Conservation (phyloP, 768 basidiomycete species). For the Leccinum sublutescens region DNA sequence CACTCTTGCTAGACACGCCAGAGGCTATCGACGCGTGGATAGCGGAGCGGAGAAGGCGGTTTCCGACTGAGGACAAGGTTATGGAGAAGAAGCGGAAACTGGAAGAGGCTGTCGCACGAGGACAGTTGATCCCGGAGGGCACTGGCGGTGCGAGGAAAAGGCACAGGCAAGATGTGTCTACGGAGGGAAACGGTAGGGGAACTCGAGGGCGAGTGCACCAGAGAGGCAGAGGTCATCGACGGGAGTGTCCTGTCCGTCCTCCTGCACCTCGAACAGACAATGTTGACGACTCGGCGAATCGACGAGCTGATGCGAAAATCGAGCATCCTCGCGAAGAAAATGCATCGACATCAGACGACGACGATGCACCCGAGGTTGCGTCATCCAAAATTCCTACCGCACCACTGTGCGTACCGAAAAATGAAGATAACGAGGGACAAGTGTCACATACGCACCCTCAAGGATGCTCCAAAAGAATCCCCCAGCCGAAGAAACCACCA, state of each 20-base stretch:
- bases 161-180: conserved; percentile 28
- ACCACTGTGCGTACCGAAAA: conserved; percentile 4
- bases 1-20: conserved; percentile 70
- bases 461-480: conserved; percentile 23
- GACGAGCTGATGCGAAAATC: neutral
- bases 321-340: conserved; percentile 4
- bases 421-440: conserved; percentile 6
- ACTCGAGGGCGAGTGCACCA: conserved; percentile 11
- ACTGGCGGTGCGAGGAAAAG: conserved; percentile 44
- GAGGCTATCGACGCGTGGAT: conserved; percentile 86
- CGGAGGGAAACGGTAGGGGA: conserved; percentile 3
- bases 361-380: conserved; percentile 53
- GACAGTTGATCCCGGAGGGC: conserved; percentile 60
- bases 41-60: conserved; percentile 81
- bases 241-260: conserved; percentile 7
- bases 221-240: conserved; percentile 35
- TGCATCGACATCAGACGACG: conserved; percentile 35
- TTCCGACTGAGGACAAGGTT: conserved; percentile 68
- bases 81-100: conserved; percentile 80
- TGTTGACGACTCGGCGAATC: neutral
- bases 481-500: conserved; percentile 49
- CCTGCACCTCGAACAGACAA: neutral
- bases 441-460: neutral
- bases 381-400: conserved; percentile 47
- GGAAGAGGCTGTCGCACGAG: conserved; percentile 76